Conservation (phyloP, 768 basidiomycete species). For the Scleroderma citrinum region DNA sequence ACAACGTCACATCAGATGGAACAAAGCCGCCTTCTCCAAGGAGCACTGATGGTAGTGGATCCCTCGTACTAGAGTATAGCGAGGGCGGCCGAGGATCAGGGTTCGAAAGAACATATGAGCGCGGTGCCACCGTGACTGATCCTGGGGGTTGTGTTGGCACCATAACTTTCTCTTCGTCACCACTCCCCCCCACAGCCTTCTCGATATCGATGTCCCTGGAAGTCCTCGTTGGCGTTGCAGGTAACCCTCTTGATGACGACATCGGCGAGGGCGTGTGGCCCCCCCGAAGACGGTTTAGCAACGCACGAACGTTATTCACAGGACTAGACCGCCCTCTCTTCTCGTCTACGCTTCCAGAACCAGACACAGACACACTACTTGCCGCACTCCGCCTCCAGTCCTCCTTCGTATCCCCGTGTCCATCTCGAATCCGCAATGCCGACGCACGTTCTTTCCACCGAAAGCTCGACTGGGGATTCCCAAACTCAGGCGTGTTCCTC, state of each 20-base stretch:
- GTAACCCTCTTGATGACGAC: constrained; percentile 17
- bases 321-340: constrained; percentile 20
- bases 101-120: constrained; percentile 28
- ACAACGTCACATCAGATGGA: not conserved
- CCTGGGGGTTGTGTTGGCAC: constrained; percentile 10
- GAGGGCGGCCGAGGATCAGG: constrained; percentile 23
- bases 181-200: constrained; percentile 1
- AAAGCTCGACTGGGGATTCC: constrained; percentile 25
- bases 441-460: constrained; percentile 20
- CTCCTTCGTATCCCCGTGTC: constrained; percentile 7
- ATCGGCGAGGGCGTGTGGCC: constrained; percentile 25
- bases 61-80: constrained; percentile 8
- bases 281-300: constrained; percentile 23
- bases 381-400: constrained; percentile 6
- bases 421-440: constrained; percentile 15
- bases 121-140: constrained; percentile 12
- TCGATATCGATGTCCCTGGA: constrained; percentile 13
- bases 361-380: constrained; percentile 13
- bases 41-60: not conserved
- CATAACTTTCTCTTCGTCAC: constrained; percentile 1
- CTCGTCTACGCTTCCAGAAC: constrained; percentile 17
- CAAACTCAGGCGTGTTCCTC: constrained; percentile 9
- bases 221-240: constrained; percentile 5
- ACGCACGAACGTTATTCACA: constrained; percentile 18
- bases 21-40: not conserved